Conservation (phyloP, 768 basidiomycete genomes). For the Dioszegia aurantiaca region DNA sequence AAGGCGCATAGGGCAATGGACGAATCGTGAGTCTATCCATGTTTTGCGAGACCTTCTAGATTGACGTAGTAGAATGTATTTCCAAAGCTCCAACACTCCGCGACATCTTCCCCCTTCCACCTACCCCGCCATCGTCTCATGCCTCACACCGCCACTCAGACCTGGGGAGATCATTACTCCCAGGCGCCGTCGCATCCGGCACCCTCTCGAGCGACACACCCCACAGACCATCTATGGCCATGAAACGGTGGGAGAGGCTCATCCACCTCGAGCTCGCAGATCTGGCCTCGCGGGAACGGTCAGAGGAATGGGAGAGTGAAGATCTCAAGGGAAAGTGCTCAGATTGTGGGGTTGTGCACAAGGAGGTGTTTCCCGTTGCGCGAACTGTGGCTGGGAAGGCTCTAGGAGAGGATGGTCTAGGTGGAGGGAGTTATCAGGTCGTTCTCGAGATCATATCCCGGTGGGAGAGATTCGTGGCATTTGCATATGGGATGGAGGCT, state of each 20-base stretch:
- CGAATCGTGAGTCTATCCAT: slow-evolving; percentile 33
- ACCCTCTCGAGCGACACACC: slow-evolving; percentile 5
- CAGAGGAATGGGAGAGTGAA: slow-evolving; percentile 16
- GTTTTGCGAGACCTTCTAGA: neutral
- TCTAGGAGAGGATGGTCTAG: neutral
- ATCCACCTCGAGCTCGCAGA: slow-evolving; percentile 52
- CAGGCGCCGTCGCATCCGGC: slow-evolving; percentile 28
- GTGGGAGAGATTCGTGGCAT: slow-evolving; percentile 44
- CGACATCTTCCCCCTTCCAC: slow-evolving; percentile 46
- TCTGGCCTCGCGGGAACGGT: slow-evolving; percentile 4
- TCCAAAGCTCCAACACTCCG: slow-evolving; percentile 46
- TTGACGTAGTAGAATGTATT: slow-evolving; percentile 34
- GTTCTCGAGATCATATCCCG: slow-evolving; percentile 40
- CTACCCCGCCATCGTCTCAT: neutral
- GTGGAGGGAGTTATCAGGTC: slow-evolving; percentile 32
- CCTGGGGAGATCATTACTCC: slow-evolving; percentile 39
- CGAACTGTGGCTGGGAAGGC: neutral
- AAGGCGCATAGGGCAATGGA: slow-evolving; percentile 48
- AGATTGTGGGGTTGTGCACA: slow-evolving; percentile 44
- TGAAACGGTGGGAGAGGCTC: slow-evolving; percentile 45
- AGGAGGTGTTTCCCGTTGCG: slow-evolving; percentile 48
- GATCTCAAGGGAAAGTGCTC: slow-evolving; percentile 30
- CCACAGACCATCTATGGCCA: slow-evolving; percentile 16
- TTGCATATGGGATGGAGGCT: neutral
- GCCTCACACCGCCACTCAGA: slow-evolving; percentile 16